Evolutionary conservation across 345 rosid genomes (phyloP).

Genomic region (Acer campestre): DNA sequence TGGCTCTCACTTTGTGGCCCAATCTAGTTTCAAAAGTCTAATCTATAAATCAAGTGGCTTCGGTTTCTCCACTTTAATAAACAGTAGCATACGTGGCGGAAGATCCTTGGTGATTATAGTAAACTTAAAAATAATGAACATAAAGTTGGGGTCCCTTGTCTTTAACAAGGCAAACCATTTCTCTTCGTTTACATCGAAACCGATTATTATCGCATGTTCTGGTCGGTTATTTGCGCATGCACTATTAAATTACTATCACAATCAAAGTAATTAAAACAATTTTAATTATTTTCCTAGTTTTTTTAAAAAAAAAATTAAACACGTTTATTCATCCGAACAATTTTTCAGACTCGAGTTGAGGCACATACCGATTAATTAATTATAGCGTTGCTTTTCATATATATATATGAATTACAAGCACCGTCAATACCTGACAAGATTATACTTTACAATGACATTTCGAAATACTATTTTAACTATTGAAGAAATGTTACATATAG

Average conservation of each 20-base stretch:
- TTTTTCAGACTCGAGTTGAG: no score
- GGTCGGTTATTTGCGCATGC: background rate
- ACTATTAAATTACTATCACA: no score
- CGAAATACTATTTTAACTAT: background rate
- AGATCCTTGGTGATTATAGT: background rate
- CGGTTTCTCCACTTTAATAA: background rate
- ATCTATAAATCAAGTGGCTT: background rate
- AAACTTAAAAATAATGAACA: background rate
- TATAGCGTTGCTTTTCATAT: background rate
- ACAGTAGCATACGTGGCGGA: constrained; percentile 13
- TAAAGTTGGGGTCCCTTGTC: constrained; percentile 10
- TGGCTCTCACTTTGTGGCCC: background rate
- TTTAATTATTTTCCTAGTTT: no score
- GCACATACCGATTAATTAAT: background rate
- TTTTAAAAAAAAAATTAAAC: no score
- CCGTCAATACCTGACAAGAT: no score
- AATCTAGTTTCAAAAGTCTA: background rate
- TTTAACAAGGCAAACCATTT: no score
- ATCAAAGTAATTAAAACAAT: no score
- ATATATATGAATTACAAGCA: no score
- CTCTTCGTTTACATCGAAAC: background rate
- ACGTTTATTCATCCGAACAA: no score
- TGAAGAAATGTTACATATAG: no score
- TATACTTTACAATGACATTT: no score
- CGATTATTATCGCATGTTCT: background rate